Evolutionary conservation across 164 flowering plant genomes (phyloP).

Genomic region (Taxillus chinensis): DNA sequence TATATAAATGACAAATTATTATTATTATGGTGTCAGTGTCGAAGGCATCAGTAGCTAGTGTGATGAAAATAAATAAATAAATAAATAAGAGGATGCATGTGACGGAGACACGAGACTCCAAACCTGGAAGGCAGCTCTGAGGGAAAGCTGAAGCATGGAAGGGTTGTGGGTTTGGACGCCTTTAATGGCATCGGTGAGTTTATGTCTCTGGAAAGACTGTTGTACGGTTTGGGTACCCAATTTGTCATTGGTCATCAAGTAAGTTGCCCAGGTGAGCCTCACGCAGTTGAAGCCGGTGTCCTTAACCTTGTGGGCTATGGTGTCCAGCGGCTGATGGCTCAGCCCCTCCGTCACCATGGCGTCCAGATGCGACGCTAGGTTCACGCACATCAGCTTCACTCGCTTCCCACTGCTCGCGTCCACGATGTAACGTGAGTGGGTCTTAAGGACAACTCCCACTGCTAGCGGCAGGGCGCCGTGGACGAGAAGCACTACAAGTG

Average conservation of each 20-base stretch:
- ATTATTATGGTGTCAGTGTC: too few species aligned
- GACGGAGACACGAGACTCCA: too few species aligned
- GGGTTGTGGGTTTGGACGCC: background rate
- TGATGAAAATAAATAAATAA: too few species aligned
- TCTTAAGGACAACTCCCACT: slow-evolving; percentile 5
- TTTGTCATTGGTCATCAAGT: background rate
- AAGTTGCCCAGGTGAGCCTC: slow-evolving; percentile 9
- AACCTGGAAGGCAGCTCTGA: too few species aligned
- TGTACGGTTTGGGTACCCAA: background rate
- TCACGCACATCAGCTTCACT: slow-evolving; percentile 14
- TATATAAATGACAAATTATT: too few species aligned
- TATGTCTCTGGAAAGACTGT: background rate
- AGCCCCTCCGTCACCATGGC: slow-evolving; percentile 11
- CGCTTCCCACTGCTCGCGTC: slow-evolving; percentile 4
- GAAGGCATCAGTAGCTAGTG: too few species aligned
- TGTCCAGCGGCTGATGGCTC: slow-evolving; percentile 8
- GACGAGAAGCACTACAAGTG: too few species aligned
- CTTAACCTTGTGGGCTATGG: slow-evolving; percentile 1
- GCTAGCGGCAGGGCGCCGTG: background rate
- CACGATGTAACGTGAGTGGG: slow-evolving; percentile 10
- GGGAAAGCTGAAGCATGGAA: background rate
- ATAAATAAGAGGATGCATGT: too few species aligned
- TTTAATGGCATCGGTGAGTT: background rate
- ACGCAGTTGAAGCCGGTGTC: slow-evolving; percentile 12
- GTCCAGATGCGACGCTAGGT: slow-evolving; percentile 7